These are phyloP conservation scores for Aquilaria malaccensis DNA, from an alignment of 345 rosid species.

Conservation along the genomic window DNA sequence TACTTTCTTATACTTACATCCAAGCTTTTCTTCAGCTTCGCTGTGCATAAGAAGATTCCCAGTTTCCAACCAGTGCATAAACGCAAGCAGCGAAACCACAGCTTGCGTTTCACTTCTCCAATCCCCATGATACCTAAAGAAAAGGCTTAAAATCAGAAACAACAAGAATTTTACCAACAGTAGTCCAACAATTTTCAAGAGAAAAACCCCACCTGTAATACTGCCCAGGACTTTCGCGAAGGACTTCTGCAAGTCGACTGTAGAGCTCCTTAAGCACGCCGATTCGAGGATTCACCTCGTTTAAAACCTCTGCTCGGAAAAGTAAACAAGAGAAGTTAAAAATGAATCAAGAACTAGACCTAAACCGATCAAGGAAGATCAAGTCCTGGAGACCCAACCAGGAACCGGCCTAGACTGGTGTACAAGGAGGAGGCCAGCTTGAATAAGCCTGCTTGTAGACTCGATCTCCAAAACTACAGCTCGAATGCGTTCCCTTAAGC, in stretches of 20 bases:
- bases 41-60: slow-evolving; percentile 69
- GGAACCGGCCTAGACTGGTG: slow-evolving; percentile 84
- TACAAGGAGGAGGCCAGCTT: slow-evolving; percentile 71
- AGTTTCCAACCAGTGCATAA: slow-evolving; percentile 89
- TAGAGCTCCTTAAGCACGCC: slow-evolving; percentile 50
- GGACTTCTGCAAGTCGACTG: slow-evolving; percentile 45
- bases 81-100: slow-evolving; percentile 79
- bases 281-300: slow-evolving; percentile 56
- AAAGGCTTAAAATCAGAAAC: slow-evolving; percentile 1
- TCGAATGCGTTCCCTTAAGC: slow-evolving; percentile 68
- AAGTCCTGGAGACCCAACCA: slow-evolving; percentile 29
- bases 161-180: background rate
- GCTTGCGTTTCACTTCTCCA: slow-evolving; percentile 91
- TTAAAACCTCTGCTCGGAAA: slow-evolving; percentile 49
- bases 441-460: slow-evolving; percentile 60
- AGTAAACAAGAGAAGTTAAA: background rate
- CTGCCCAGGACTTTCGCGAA: slow-evolving; percentile 58
- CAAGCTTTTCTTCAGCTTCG: slow-evolving; percentile 73
- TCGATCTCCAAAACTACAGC: slow-evolving; percentile 69
- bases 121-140: slow-evolving; percentile 81
- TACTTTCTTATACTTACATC: slow-evolving; percentile 42
- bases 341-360: background rate
- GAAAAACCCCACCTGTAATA: slow-evolving; percentile 53
- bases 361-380: background rate
- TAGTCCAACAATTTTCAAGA: background rate